Base-by-base conservation (phyloP, 1,139 yeast species). In the Geotrichum citri-aurantii region DNA sequence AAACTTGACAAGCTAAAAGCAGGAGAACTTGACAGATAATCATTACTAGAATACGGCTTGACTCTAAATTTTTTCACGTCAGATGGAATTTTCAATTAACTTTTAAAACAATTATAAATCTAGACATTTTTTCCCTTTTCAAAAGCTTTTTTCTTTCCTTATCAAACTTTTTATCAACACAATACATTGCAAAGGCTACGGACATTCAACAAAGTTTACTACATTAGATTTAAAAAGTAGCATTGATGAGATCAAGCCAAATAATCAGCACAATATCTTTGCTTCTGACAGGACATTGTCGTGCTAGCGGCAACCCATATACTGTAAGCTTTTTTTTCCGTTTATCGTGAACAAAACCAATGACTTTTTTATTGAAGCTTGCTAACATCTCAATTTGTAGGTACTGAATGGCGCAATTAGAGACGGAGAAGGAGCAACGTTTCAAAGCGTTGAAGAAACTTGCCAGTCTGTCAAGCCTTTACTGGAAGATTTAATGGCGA, bases 401-500 rank as follows among this genome's bases (percentile, higher is more conserved):
- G 10, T 37, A n/a, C 44, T 37, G 6, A n/a, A n/a, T 17, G 44
- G 44, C 3, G 44, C n/a, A 37, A n/a, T 37, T 3, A 37, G 44
- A 37, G 44, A 37, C 19, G 44, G 44, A n/a, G n/a, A 17, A n/a
- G 44, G 44, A n/a, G 44, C 44, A 37, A 37, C 44, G 1, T 37
- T 37, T 17, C 44, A 37, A 12, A 37, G 17, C 19, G 17, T 37
- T 37, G 44, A 37, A n/a, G 19, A 37, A 2, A 37, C 44, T 37
- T 7, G 10, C 10, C 44, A 37, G 17, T 37, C 17, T n/a, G 70
- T 59, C 71, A 71, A 42, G 64, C 73, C 23, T 0, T 73, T 78
- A 42, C 70, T 92, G 27, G 70, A 79, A 26, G 73, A 79, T 8
- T 72, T 91, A 54, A 86, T 85, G 8, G 52, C 62, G 23, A 64